Base-by-base conservation (phyloP, 768 basidiomycete species). In the Hypsizygus marmoreus region DNA sequence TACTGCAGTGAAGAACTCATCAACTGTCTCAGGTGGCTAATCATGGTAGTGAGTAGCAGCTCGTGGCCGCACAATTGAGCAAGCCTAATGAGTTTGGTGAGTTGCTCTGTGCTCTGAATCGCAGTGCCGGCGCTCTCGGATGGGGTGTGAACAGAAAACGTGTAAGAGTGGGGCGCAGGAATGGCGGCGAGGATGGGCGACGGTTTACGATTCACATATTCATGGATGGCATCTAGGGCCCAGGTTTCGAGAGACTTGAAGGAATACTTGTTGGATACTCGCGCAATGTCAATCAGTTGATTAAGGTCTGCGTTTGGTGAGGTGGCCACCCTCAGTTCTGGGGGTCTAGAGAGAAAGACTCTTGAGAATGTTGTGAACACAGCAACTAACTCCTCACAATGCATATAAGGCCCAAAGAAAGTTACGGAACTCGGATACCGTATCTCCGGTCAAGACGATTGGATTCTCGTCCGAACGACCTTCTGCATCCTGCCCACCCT, bases 361-460 rank as follows among this genome's bases (percentile, higher is more conserved):
- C 23, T 13, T 40, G 10, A 14, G 28, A 41, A 20, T 31, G 14
- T 40, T 20, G 7, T 23, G 9, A 31, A 14, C 13, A 36, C 22
- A 16, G 13, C 30, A 17, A 16, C 16, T 14, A 31, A 14, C 28
- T 5, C 61, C 85, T 65, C 56, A 88, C 87, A 85, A 57, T 6
- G 86, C 84, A 55, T 90, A 89, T n/a, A 89, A 63, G 1, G 81
- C 80, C 83, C 83, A 87, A 24, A 91, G 73, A 55, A 91, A 86
- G 59, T 84, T 76, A 38, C 77, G 75, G 58, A 91, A 90, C 61
- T 89, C 84, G 3, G 73, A 64, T 7, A 76, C 72, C 0, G 77
- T 79, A 49, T 89, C 84, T 0, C 86, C 87, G 2, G 64, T 62
- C 24, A 90, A 71, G 23, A 79, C 50, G 26, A 91, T 77, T 1